phyloP scores from a whole-genome alignment of 2,329 filamentous ascomycete genomes.

The Trichoderma sp. region DNA sequence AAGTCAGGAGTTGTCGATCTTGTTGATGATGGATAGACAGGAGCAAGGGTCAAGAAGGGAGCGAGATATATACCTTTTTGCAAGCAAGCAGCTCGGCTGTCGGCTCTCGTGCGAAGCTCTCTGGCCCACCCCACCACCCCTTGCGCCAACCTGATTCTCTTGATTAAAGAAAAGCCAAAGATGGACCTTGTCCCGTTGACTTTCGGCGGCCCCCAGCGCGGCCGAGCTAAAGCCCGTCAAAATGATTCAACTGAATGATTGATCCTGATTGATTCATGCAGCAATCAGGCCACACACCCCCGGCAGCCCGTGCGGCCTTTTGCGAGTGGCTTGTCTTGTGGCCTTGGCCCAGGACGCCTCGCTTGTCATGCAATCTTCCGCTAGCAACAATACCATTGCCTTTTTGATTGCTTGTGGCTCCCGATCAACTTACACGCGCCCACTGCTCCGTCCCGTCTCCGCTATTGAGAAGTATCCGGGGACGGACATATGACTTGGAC shows the following conservation, averaged over 20 bases:
- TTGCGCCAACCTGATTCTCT: neutral
- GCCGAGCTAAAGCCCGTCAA: neutral
- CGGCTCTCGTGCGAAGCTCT: neutral
- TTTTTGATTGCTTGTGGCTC: neutral
- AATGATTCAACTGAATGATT: neutral
- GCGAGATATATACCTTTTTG: neutral
- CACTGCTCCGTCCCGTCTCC: neutral
- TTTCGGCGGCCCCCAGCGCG: neutral
- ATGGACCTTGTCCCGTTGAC: neutral
- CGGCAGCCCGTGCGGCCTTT: neutral
- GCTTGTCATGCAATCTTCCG: neutral
- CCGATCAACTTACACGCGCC: neutral
- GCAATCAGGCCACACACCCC: neutral
- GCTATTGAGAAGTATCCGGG: neutral
- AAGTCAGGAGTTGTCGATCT: neutral
- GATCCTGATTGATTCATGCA: neutral
- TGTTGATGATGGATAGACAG: neutral
- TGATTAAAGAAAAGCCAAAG: neutral
- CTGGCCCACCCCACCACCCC: neutral
- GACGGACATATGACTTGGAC: neutral
- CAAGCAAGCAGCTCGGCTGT: neutral
- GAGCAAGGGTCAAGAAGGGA: neutral
- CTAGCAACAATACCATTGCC: conserved; percentile 6
- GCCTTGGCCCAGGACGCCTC: neutral
- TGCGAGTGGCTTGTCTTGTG: neutral